Conservation (phyloP, 2,329 filamentous ascomycete species). For the Claviceps sp. region DNA sequence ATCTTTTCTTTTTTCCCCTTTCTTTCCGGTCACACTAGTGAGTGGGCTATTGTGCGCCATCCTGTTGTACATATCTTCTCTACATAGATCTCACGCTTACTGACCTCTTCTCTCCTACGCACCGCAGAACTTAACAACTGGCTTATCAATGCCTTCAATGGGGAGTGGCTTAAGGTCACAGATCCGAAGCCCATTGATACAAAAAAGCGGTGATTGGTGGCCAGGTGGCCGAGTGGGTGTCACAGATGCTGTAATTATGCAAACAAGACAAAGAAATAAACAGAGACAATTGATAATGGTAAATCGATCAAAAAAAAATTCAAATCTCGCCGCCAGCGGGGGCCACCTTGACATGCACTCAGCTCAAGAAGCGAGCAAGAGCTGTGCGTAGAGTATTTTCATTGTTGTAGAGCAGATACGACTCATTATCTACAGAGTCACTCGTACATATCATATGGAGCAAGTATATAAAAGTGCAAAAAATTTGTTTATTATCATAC, state of each 20-base stretch:
- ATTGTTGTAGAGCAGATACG: background rate
- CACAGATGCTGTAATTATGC: background rate
- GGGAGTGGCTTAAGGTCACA: constrained; percentile 64
- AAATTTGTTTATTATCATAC: constrained; percentile 9
- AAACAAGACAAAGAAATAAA: background rate
- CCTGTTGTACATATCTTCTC: too few relatives aligned
- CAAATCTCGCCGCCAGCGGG: too few relatives aligned
- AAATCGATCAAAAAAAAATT: too few relatives aligned
- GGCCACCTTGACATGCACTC: background rate
- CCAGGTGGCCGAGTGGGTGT: background rate
- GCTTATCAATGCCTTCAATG: constrained; percentile 96
- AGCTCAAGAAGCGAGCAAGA: background rate
- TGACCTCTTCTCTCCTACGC: background rate
- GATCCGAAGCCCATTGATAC: constrained; percentile 33
- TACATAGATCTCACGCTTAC: too few relatives aligned
- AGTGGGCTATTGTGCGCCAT: too few relatives aligned
- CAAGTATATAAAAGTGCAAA: background rate
- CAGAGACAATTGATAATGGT: background rate
- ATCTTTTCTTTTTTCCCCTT: background rate
- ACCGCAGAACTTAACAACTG: constrained; percentile 63
- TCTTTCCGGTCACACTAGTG: background rate
- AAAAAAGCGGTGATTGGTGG: constrained; percentile 2
- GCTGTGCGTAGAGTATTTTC: background rate
- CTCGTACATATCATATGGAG: too few relatives aligned
- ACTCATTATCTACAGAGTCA: background rate